These are phyloP conservation scores for Xylaria palmicola DNA, from an alignment of 495 filamentous ascomycete species.

Conservation along the genomic window DNA sequence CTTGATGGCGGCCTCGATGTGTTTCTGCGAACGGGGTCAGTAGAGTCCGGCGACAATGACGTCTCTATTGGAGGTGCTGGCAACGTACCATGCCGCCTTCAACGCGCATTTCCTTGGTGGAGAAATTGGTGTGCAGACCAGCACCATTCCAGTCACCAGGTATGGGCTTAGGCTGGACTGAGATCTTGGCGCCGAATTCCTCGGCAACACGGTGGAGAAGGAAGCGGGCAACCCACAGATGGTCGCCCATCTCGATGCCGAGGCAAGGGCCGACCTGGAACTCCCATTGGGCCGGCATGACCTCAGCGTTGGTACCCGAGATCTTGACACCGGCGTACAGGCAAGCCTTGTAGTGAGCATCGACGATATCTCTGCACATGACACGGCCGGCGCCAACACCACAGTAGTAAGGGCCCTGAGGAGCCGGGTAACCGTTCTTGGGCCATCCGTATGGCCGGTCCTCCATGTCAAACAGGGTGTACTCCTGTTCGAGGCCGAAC, in stretches of 20 bases:
- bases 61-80: neutral
- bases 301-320: constrained; percentile 98
- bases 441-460: constrained; percentile 96
- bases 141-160: constrained; percentile 99
- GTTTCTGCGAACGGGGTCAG: constrained; percentile 50
- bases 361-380: constrained; percentile 96
- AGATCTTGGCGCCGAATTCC: constrained; percentile 95
- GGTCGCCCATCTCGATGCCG: constrained; percentile 93
- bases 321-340: constrained; percentile 88
- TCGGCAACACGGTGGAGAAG: constrained; percentile 94
- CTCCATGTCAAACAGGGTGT: constrained; percentile 84
- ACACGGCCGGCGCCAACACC: constrained; percentile 97
- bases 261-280: constrained; percentile 96
- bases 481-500: constrained; percentile 98
- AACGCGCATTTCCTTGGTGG: constrained; percentile 77
- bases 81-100: constrained; percentile 76
- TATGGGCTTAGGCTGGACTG: constrained; percentile 96
- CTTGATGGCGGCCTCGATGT: constrained; percentile 78
- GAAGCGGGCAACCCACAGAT: constrained; percentile 97
- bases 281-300: constrained; percentile 98
- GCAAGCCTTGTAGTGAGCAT: constrained; percentile 98
- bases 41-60: constrained; percentile 2
- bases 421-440: constrained; percentile 90
- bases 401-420: constrained; percentile 98
- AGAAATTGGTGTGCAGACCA: constrained; percentile 92